Percentiles rank a stretch among this genome's conserved stretches.
Conservation (phyloP, 2,329 filamentous ascomycete genomes). For the Fusarium ramigenum region DNA sequence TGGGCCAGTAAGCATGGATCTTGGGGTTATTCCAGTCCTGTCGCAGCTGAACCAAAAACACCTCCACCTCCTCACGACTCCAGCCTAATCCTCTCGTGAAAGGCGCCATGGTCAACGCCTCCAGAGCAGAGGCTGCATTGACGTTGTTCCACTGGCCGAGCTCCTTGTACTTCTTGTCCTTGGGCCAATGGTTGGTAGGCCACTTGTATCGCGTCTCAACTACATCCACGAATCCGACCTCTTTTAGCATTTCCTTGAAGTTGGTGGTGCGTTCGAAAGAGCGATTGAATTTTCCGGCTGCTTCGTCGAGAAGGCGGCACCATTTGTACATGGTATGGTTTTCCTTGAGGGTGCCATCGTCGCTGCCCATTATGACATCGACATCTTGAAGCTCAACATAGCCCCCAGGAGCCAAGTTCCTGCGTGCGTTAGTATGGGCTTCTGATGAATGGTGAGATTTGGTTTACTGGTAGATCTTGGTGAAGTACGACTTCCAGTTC, state of each 20-base stretch:
- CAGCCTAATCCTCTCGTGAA: slow-evolving; percentile 41
- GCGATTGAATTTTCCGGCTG: slow-evolving; percentile 42
- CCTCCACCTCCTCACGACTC: slow-evolving; percentile 25
- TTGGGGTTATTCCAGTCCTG: slow-evolving; percentile 24
- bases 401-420: slow-evolving; percentile 25
- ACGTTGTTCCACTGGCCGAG: slow-evolving; percentile 50
- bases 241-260: slow-evolving; percentile 49
- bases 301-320: slow-evolving; percentile 42
- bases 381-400: slow-evolving; percentile 36
- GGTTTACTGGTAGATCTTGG: slow-evolving; percentile 11
- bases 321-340: slow-evolving; percentile 38
- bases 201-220: slow-evolving; percentile 57
- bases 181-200: slow-evolving; percentile 61
- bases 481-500: slow-evolving; percentile 6
- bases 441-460: fast-evolving
- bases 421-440: neutral
- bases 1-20: slow-evolving; percentile 36
- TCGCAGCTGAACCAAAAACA: slow-evolving; percentile 17
- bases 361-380: slow-evolving; percentile 23
- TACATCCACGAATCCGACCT: slow-evolving; percentile 62
- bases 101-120: slow-evolving; percentile 43
- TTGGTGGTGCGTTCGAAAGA: slow-evolving; percentile 36
- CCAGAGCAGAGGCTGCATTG: slow-evolving; percentile 39
- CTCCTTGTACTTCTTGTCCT: slow-evolving; percentile 59
- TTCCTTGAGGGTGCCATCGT: slow-evolving; percentile 27